Percentiles rank a stretch among this genome's conserved stretches.
phyloP scores from a whole-genome alignment of 352 stramenopile genomes.

The Globisporangium cystogenes region DNA sequence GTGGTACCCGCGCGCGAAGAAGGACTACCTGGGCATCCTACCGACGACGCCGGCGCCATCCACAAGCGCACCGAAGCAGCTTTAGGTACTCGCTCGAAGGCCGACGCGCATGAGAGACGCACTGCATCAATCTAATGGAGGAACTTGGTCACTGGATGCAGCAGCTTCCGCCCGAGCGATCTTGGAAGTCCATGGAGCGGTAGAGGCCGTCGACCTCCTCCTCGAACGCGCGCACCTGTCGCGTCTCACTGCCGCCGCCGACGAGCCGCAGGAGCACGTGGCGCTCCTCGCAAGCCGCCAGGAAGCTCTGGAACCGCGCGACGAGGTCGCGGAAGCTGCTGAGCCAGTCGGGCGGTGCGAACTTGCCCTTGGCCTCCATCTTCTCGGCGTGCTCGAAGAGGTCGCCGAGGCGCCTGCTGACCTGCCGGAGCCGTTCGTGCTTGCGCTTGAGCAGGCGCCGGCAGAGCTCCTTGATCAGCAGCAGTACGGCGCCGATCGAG shows the following conservation, averaged over 20 bases:
- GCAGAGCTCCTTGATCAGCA: constrained; percentile 11
- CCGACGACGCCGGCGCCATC: constrained; percentile 13
- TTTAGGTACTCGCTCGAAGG: neutral
- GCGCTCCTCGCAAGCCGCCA: constrained; percentile 10
- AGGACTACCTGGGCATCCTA: constrained; percentile 59
- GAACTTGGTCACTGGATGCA: constrained; percentile 16
- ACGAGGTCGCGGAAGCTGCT: constrained; percentile 8
- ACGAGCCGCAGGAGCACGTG: constrained; percentile 8
- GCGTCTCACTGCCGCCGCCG: constrained; percentile 5
- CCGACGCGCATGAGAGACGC: neutral
- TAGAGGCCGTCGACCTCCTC: constrained; percentile 15
- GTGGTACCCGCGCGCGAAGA: constrained; percentile 70
- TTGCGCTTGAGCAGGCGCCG: constrained; percentile 13
- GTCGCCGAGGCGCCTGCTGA: constrained; percentile 9
- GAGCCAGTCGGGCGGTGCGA: constrained; percentile 8
- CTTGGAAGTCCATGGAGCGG: constrained; percentile 13
- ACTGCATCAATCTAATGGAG: constrained; percentile 9
- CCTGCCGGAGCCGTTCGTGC: constrained; percentile 3
- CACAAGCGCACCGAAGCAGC: neutral
- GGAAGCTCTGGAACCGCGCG: constrained; percentile 11
- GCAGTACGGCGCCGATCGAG: constrained; percentile 9
- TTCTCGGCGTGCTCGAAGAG: constrained; percentile 7
- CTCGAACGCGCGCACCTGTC: constrained; percentile 9
- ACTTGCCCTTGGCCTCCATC: constrained; percentile 10
- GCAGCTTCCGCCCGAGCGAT: neutral